Evolutionary conservation across 768 basidiomycete species (phyloP).

Genomic region (Trametes gibbosa): DNA sequence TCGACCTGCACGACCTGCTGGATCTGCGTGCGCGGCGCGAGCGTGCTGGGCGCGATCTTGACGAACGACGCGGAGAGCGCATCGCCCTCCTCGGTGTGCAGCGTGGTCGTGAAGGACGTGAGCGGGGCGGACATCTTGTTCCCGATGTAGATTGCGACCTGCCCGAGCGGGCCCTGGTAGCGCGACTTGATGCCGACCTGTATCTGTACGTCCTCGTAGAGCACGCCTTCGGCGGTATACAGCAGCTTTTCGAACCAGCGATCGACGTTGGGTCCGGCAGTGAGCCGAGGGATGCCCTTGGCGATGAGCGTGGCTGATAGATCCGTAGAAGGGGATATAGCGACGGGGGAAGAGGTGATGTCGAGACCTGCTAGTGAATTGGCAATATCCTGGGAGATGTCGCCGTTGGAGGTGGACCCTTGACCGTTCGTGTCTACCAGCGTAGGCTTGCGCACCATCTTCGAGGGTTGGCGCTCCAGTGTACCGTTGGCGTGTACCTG

Average conservation of each 20-base stretch:
- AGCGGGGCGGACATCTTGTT: constrained; percentile 92
- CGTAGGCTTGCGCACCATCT: constrained; percentile 35
- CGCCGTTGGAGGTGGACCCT: constrained; percentile 33
- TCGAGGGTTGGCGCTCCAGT: constrained; percentile 65
- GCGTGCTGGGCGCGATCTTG: constrained; percentile 83
- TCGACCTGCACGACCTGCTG: constrained; percentile 94
- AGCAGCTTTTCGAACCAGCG: constrained; percentile 87
- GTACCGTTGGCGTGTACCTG: constrained; percentile 80
- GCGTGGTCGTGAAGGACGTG: constrained; percentile 83
- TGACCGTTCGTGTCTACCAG: constrained; percentile 34
- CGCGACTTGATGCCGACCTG: constrained; percentile 96
- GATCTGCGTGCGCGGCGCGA: constrained; percentile 81
- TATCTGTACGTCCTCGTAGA: constrained; percentile 94
- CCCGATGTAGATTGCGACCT: constrained; percentile 91
- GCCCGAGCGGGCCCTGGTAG: constrained; percentile 92
- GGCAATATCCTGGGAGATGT: constrained; percentile 57
- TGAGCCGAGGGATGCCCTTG: constrained; percentile 53
- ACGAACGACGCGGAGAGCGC: constrained; percentile 82
- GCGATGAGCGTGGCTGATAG: constrained; percentile 25
- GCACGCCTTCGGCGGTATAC: constrained; percentile 78
- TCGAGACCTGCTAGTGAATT: constrained; percentile 83
- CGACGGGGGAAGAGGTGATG: constrained; percentile 29
- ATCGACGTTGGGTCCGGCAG: constrained; percentile 70
- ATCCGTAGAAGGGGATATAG: constrained; percentile 16
- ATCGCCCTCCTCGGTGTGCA: constrained; percentile 70